Evolutionary conservation across 1,139 yeast genomes (phyloP).

Genomic region (Torulaspora globosa): DNA sequence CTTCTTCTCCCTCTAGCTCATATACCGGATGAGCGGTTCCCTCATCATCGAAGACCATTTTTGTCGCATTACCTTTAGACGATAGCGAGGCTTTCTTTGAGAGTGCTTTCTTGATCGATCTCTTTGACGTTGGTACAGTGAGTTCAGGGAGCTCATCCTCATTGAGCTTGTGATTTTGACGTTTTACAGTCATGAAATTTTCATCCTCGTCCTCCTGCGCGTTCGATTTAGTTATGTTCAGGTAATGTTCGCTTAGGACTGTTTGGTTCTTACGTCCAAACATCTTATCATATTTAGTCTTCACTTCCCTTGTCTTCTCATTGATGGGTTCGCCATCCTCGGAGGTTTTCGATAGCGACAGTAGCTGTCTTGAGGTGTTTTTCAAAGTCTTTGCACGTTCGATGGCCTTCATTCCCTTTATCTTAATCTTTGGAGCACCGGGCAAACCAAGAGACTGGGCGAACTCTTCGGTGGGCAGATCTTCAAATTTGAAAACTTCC

Average conservation of each 20-base stretch:
- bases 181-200: conserved; percentile 79
- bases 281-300: conserved; percentile 93
- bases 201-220: conserved; percentile 51
- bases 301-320: conserved; percentile 46
- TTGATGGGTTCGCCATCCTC: conserved; percentile 59
- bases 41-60: conserved; percentile 86
- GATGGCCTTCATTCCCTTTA: conserved; percentile 48
- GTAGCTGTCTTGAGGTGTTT: conserved; percentile 71
- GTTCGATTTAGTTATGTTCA: conserved; percentile 54
- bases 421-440: conserved; percentile 90
- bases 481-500: conserved; percentile 71
- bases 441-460: conserved; percentile 91
- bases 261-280: conserved; percentile 93
- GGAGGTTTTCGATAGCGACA: conserved; percentile 53
- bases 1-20: conserved; percentile 87
- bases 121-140: conserved; percentile 65
- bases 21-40: conserved; percentile 88
- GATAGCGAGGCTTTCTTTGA: conserved; percentile 77
- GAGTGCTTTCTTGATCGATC: conserved; percentile 83
- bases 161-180: conserved; percentile 64
- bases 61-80: conserved; percentile 65
- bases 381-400: conserved; percentile 63
- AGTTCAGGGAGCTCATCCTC: conserved; percentile 65
- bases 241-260: conserved; percentile 82
- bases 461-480: conserved; percentile 73